These are phyloP conservation scores for Tetrahymena thermophila DNA, from an alignment of 73 alveolate species.

Conservation along the genomic window DNA sequence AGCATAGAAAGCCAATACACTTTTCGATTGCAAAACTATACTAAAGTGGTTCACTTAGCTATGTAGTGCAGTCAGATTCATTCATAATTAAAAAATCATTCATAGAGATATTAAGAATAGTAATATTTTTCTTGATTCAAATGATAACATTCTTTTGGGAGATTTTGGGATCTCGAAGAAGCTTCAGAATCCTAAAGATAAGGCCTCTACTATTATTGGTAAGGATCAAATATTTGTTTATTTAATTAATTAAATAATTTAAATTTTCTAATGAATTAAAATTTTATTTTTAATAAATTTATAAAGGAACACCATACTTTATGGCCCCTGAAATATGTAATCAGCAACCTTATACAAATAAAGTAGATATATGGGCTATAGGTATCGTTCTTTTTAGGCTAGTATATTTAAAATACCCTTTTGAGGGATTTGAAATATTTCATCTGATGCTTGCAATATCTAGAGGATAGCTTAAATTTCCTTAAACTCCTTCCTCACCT, in stretches of 20 bases:
- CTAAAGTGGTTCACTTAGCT: background rate
- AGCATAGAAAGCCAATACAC: background rate
- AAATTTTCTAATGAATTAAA: background rate
- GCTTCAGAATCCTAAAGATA: background rate
- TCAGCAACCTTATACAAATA: background rate
- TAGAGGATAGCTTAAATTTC: background rate
- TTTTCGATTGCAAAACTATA: background rate
- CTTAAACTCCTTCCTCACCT: background rate
- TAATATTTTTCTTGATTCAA: background rate
- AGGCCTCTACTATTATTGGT: background rate
- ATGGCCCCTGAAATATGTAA: constrained; percentile 1
- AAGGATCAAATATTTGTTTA: background rate
- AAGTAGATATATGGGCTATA: constrained; percentile 11
- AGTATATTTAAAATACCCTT: background rate
- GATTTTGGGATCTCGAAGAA: background rate
- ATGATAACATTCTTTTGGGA: background rate
- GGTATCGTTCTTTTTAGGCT: background rate
- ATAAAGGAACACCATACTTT: background rate
- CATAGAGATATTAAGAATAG: background rate
- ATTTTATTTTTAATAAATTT: background rate
- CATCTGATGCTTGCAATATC: background rate
- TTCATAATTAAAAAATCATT: background rate
- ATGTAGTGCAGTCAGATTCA: background rate
- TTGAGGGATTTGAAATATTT: background rate
- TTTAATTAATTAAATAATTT: background rate